Base-by-base conservation (phyloP, 805 yeast genomes). In the Spathaspora boniae region DNA sequence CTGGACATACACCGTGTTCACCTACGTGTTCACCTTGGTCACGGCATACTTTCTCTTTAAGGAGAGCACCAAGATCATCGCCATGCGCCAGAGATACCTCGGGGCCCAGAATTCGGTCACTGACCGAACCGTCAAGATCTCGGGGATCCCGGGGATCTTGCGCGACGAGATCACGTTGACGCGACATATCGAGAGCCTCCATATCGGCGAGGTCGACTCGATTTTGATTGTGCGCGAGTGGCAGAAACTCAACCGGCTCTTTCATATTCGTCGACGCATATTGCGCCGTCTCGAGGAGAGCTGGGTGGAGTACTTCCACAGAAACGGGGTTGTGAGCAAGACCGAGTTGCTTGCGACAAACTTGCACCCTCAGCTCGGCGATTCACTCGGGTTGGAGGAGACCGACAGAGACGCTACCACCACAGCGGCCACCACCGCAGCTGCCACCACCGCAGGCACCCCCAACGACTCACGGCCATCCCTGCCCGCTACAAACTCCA, bases 81-180 rank as follows among this genome's bases (percentile, higher is more conserved):
- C 70, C 33, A 81, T 84, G 46, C 74, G 98, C 43, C 98, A 91
- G 59, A 63, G 62, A 34, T 83, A 85, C 51, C 65, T 91, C 44
- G 97, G 98, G 0, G 75, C 73, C 43, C 97, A 89, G 55, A 83
- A 83, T 53, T 81, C 95, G 7, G 72, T 91, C 40, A 86, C 98
- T 0, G 98, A 91, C 65, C 72, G 96, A 54, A 93, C 98, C 1
- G 81, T 93, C 26, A 67, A 91, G 39, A 56, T 91, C 9, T 79
- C 91, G 24, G 98, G 98, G 0, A 86, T 91, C 4, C 97, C 98
- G 0, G 81, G 85, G 0, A 79, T 80, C 30, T 62, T 89, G 27
- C 70, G 97, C 34, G 80, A 78, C 38, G 88, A 80, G 46, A 70
- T 70, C n/a, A 78, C 76, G 9, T 60, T 91, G 46, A 80, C 76